These are phyloP conservation scores for Pythium biforme DNA, from an alignment of 352 stramenopile species.

Conservation along the genomic window DNA sequence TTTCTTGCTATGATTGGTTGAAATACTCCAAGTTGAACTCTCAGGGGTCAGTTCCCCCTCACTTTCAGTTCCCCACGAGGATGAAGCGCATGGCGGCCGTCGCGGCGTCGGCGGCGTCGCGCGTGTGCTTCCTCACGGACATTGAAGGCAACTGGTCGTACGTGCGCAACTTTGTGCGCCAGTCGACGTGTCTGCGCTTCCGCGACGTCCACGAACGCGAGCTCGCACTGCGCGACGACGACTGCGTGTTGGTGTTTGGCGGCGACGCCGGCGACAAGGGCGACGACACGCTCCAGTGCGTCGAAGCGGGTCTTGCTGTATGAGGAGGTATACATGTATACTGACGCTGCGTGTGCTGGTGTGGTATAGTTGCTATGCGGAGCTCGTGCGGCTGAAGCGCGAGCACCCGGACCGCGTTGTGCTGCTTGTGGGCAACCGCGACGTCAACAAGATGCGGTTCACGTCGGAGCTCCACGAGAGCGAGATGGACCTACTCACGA, in stretches of 20 bases:
- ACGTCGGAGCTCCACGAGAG: conserved; percentile 80
- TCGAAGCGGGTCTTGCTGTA: background rate
- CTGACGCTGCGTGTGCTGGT: background rate
- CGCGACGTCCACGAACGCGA: conserved; percentile 31
- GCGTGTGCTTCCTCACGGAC: conserved; percentile 75
- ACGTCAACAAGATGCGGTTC: conserved; percentile 93
- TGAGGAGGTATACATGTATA: background rate
- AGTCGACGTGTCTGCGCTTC: conserved; percentile 63
- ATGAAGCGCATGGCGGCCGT: conserved; percentile 22
- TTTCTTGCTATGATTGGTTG: conserved; percentile 9
- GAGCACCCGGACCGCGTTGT: conserved; percentile 86
- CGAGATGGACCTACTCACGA: conserved; percentile 63
- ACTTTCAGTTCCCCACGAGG: background rate
- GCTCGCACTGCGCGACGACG: conserved; percentile 60
- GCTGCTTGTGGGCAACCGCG: conserved; percentile 91
- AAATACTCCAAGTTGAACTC: background rate
- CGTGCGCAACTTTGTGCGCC: conserved; percentile 57
- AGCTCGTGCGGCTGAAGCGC: conserved; percentile 87
- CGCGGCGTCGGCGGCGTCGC: conserved; percentile 23
- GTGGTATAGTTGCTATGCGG: conserved; percentile 56
- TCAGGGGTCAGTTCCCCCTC: background rate
- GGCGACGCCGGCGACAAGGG: conserved; percentile 92
- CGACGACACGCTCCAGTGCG: conserved; percentile 71
- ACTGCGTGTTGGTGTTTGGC: conserved; percentile 86
- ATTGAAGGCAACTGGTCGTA: conserved; percentile 83